Percentiles rank a stretch among this genome's conserved stretches.
These are phyloP conservation scores for Ambrosia artemisiifolia DNA, from an alignment of 129 eudicot genomes.

Conservation along the genomic window DNA sequence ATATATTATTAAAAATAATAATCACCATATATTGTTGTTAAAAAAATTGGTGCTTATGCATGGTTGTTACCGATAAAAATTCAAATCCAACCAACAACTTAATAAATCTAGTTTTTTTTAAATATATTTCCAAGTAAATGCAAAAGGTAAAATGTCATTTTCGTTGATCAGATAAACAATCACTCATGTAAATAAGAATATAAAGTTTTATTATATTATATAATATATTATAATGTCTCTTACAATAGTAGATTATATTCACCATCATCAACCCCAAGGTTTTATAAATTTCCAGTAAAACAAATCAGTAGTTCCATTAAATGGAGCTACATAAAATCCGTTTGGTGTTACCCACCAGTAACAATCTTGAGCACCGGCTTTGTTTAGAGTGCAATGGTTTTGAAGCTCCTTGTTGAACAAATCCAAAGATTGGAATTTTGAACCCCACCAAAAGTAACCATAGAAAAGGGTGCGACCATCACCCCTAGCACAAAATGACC, in stretches of 20 bases:
- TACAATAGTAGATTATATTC: not conserved
- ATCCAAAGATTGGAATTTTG: not conserved
- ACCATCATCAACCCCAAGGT: not conserved
- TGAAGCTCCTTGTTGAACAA: not conserved
- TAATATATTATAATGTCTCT: too few relatives aligned
- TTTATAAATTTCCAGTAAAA: not conserved
- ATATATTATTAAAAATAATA: too few relatives aligned
- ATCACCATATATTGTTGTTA: too few relatives aligned
- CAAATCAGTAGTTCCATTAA: not conserved
- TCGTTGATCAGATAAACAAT: too few relatives aligned
- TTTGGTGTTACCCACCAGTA: conserved; percentile 5
- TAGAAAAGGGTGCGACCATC: conserved; percentile 10
- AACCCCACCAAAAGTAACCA: conserved; percentile 24
- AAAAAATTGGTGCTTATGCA: too few relatives aligned
- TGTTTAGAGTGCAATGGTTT: not conserved
- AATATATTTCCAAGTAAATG: too few relatives aligned
- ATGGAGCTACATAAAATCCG: conserved; percentile 7
- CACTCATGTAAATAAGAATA: not conserved
- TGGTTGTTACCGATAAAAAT: too few relatives aligned
- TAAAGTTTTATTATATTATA: not conserved
- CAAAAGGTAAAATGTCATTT: too few relatives aligned
- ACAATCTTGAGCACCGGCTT: not conserved
- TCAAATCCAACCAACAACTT: too few relatives aligned
- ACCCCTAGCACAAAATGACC: conserved; percentile 18
- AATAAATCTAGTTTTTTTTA: too few relatives aligned